Evolutionary conservation across 371 early-diverging fungal species (phyloP).

Genomic region (Dinochytrium kinnereticum): DNA sequence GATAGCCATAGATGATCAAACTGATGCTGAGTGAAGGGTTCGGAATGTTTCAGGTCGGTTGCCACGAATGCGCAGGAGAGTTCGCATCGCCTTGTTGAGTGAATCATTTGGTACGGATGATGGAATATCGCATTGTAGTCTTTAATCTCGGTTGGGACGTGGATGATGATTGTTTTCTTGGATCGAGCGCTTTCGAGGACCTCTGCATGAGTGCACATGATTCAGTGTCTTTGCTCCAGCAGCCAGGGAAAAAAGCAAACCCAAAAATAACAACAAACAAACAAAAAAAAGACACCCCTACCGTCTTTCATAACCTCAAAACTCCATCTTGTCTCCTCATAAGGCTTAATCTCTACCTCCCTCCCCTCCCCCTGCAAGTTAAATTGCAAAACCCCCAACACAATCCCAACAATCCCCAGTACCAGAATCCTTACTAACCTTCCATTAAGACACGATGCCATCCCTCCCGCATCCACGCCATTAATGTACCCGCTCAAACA

Average conservation of each 20-base stretch:
- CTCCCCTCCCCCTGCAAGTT: background rate
- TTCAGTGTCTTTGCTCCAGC: too few relatives aligned
- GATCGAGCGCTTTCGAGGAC: background rate
- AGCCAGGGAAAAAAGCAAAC: background rate
- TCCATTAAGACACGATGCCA: background rate
- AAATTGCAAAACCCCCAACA: background rate
- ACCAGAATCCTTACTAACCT: background rate
- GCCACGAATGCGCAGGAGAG: conserved; percentile 1
- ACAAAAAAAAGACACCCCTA: background rate
- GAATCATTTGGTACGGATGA: conserved; percentile 17
- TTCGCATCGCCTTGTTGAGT: background rate
- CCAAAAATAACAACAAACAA: too few relatives aligned
- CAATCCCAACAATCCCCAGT: background rate
- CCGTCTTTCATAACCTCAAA: background rate
- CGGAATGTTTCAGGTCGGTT: background rate
- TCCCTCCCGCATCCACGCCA: background rate
- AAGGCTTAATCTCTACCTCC: too few relatives aligned
- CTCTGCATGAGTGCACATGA: background rate
- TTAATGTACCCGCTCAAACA: too few relatives aligned
- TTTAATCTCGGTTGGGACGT: background rate
- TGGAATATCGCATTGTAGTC: conserved; percentile 6
- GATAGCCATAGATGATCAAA: conserved; percentile 16
- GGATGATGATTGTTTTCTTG: conserved; percentile 1
- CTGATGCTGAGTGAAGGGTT: conserved; percentile 10
- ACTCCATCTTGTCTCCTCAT: background rate